Evolutionary conservation across 2,329 filamentous ascomycete species (phyloP).

Genomic region (Microsporum audouinii): DNA sequence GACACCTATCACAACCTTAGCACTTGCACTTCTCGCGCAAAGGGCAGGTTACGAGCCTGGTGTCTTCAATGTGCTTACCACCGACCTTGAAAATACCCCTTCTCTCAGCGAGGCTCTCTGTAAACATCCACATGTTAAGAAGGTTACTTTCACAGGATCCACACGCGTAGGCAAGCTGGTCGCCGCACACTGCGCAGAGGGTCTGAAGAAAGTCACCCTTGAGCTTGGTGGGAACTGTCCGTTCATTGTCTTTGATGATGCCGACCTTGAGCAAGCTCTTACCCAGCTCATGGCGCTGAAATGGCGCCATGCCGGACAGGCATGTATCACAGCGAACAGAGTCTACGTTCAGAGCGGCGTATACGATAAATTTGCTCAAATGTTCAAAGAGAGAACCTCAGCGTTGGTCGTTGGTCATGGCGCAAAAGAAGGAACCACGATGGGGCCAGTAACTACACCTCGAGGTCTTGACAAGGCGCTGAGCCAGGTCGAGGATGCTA

Average conservation of each 20-base stretch:
- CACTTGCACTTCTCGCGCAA: conserved; percentile 24
- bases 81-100: conserved; percentile 24
- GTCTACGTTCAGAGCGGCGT: conserved; percentile 27
- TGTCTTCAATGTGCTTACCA: conserved; percentile 26
- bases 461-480: conserved; percentile 45
- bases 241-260: conserved; percentile 34
- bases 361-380: conserved; percentile 43
- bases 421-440: conserved; percentile 42
- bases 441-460: conserved; percentile 50
- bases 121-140: conserved; percentile 22
- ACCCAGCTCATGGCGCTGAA: conserved; percentile 23
- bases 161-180: conserved; percentile 27
- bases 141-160: conserved; percentile 28
- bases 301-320: conserved; percentile 27
- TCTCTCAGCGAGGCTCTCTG: conserved; percentile 24
- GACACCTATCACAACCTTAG: conserved; percentile 26
- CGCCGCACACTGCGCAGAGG: conserved; percentile 23
- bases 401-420: conserved; percentile 51
- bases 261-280: conserved; percentile 27
- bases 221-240: conserved; percentile 37
- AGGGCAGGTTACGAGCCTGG: conserved; percentile 28
- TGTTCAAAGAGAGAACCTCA: conserved; percentile 43
- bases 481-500: conserved; percentile 54
- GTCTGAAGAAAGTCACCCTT: conserved; percentile 34
- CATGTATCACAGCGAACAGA: conserved; percentile 29